Percentiles rank a stretch among this genome's conserved stretches.
Conservation (phyloP, 1,139 yeast genomes). For the Geotrichum restrictum region DNA sequence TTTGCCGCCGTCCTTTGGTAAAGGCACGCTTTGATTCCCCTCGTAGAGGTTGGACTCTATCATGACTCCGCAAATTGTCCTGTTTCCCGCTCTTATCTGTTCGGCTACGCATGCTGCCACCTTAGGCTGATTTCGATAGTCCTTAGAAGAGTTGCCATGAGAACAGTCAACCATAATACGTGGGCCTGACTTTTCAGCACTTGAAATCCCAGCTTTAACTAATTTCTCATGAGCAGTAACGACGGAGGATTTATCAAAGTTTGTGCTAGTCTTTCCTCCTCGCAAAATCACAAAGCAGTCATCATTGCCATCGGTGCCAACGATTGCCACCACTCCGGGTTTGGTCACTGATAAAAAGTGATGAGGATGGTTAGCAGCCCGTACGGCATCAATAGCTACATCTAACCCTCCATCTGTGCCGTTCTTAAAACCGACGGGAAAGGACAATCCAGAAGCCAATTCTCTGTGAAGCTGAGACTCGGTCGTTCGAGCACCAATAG, state of each 20-base stretch:
- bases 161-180: slow-evolving; percentile 97
- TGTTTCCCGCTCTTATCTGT: slow-evolving; percentile 75
- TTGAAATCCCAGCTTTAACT: slow-evolving; percentile 52
- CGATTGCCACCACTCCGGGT: slow-evolving; percentile 92
- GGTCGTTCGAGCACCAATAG: slow-evolving; percentile 97
- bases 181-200: slow-evolving; percentile 41
- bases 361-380: slow-evolving; percentile 90
- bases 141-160: slow-evolving; percentile 89
- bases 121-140: slow-evolving; percentile 87
- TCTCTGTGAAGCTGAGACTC: slow-evolving; percentile 96
- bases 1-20: slow-evolving; percentile 64
- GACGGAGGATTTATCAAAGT: slow-evolving; percentile 74
- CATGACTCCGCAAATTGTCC: slow-evolving; percentile 86
- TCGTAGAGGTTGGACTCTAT: slow-evolving; percentile 87
- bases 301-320: slow-evolving; percentile 88
- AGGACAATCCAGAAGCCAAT: slow-evolving; percentile 87
- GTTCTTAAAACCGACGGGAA: slow-evolving; percentile 96
- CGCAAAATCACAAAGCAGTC: slow-evolving; percentile 88
- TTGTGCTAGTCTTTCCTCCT: slow-evolving; percentile 93
- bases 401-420: slow-evolving; percentile 93
- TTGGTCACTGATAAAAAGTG: slow-evolving; percentile 92
- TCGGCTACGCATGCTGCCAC: slow-evolving; percentile 79
- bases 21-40: slow-evolving; percentile 82
- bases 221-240: slow-evolving; percentile 64
- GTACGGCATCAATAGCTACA: slow-evolving; percentile 89